These are phyloP conservation scores for Magnaporthiopsis incrustans DNA, from an alignment of 2,329 filamentous ascomycete genomes.

Conservation along the genomic window DNA sequence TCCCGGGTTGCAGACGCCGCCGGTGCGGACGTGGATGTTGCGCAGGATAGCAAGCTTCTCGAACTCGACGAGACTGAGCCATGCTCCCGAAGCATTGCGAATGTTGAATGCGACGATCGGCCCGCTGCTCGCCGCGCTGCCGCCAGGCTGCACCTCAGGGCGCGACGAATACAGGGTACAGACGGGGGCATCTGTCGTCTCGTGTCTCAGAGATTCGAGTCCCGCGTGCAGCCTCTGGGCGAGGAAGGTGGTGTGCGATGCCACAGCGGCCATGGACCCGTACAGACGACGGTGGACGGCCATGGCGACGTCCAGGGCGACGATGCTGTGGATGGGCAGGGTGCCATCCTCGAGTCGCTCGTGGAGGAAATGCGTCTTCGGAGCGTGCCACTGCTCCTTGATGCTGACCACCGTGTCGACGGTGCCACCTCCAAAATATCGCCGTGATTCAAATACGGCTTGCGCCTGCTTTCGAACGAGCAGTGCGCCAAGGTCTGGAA, in stretches of 20 bases:
- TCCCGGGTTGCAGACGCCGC: conserved; percentile 86
- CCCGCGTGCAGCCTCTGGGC: conserved; percentile 48
- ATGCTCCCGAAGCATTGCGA: conserved; percentile 57
- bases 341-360: conserved; percentile 87
- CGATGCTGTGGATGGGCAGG: conserved; percentile 80
- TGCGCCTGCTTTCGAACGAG: conserved; percentile 69
- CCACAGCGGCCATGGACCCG: conserved; percentile 60
- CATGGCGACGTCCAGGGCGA: conserved; percentile 71
- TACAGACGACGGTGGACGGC: conserved; percentile 62
- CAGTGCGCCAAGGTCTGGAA: conserved; percentile 81
- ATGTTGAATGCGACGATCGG: conserved; percentile 83
- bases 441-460: conserved; percentile 54
- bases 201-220: conserved; percentile 55
- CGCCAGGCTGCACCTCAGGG: conserved; percentile 13
- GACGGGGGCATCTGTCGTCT: conserved; percentile 30
- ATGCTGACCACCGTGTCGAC: conserved; percentile 78
- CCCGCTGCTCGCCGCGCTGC: conserved; percentile 41
- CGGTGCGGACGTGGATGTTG: conserved; percentile 77
- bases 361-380: conserved; percentile 65
- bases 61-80: conserved; percentile 75
- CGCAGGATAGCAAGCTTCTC: conserved; percentile 77
- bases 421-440: conserved; percentile 90
- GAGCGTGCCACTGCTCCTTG: conserved; percentile 76
- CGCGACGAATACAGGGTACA: conserved; percentile 55
- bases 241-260: conserved; percentile 63